Base-by-base conservation (phyloP, 2,329 filamentous ascomycete species). In the Colletotrichum tamarilloi region DNA sequence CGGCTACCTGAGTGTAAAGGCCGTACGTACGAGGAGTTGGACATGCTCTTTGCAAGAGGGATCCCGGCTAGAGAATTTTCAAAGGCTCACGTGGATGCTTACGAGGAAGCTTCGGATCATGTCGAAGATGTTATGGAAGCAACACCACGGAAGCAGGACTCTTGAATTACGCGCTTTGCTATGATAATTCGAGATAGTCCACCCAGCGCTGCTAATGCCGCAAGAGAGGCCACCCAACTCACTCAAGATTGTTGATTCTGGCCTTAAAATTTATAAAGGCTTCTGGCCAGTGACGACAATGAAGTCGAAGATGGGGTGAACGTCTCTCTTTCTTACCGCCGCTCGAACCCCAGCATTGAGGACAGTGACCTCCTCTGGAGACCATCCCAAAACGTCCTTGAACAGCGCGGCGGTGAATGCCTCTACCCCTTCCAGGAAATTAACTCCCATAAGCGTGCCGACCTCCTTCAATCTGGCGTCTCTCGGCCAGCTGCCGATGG, bases 1-100 rank as follows among this genome's bases (percentile, higher is more conserved):
- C 86, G 85, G 24, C 78, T 89, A 8, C 87, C 87, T 5, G 89
- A 90, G 78, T 85, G 87, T 0, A 86, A 85, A 55, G 85, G 83
- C 2, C 82, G 86, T 26, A 87, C 86, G 0, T 86, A 88, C 58
- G 87, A 87, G 75, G 87, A 90, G 78, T 81, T 90, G 1, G 88
- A 90, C 66, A 81, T 86, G 12, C 76, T 91, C 55, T 90, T 90
- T 77, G 82, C 85, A 55, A 79, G 79, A n/a, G 78, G 76, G 46
- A 78, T 83, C 4, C 74, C 82, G 2, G 83, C 85, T 2, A 80
- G 84, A 7, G 81, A 85, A 42, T 87, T 85, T 66, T 72, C 80
- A 1, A 75, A 66, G 30, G 81, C 79, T 1, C 78, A 81, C 8
- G 82, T 84, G 1, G 80, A 83, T 30, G 67, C 70, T 6, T 73